Percentiles rank a stretch among this genome's conserved stretches.
Conservation (phyloP, 163 green algal species). For the Scenedesmus sp. region DNA sequence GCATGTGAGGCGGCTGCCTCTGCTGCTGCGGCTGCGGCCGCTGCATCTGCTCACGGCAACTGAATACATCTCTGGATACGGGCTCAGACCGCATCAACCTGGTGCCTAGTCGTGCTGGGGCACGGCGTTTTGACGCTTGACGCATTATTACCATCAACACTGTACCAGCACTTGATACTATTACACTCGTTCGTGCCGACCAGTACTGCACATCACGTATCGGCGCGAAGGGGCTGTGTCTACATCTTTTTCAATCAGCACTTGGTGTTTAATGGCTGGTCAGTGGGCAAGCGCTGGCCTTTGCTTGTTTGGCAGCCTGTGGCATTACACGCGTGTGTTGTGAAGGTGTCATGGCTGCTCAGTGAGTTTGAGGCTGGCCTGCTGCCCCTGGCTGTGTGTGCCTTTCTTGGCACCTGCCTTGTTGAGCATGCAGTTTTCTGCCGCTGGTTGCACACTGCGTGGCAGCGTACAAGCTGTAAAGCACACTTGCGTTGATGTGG, state of each 20-base stretch:
- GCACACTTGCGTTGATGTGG: not conserved
- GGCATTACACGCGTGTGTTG: not conserved
- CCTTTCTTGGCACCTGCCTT: not conserved
- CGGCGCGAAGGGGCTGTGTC: not conserved
- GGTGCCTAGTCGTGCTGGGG: not conserved
- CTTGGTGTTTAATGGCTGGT: not conserved
- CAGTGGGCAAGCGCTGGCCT: not conserved
- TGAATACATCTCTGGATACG: not conserved
- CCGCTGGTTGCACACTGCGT: not conserved
- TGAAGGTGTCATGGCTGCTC: too few species aligned
- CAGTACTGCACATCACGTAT: not conserved
- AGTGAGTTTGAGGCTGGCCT: not conserved
- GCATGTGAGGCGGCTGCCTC: slow-evolving; percentile 29
- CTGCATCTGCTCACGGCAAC: not conserved
- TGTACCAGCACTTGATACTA: not conserved
- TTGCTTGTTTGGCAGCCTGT: not conserved
- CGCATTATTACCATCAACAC: not conserved
- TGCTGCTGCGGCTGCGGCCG: slow-evolving; percentile 2
- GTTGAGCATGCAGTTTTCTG: not conserved
- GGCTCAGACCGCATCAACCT: too few species aligned
- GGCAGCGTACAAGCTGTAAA: not conserved
- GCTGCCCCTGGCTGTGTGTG: not conserved
- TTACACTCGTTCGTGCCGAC: not conserved
- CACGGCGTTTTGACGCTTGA: not conserved
- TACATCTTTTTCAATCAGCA: not conserved